Conservation (phyloP, 2,329 filamentous ascomycete species). For the Cytospora schulzeri region DNA sequence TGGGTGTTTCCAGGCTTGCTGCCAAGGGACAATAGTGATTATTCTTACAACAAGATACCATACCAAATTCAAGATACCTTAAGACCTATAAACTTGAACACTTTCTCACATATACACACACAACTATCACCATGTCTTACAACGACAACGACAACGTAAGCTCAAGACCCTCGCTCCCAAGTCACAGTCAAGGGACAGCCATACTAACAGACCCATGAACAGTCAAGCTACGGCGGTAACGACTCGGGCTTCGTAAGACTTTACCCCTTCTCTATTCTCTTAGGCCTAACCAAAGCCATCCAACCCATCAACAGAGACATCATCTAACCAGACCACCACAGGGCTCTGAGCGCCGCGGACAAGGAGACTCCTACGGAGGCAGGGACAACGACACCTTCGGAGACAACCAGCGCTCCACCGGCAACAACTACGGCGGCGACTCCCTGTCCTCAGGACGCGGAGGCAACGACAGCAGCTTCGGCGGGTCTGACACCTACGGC, state of each 20-base stretch:
- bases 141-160: slow-evolving; percentile 42
- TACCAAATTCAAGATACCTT: not conserved
- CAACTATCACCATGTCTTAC: slow-evolving; percentile 48
- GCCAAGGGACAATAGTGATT: not conserved
- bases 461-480: slow-evolving; percentile 29
- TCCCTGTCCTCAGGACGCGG: slow-evolving; percentile 27
- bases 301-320: not conserved
- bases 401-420: slow-evolving; percentile 31
- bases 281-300: slow-evolving; percentile 9
- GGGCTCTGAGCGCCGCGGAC: slow-evolving; percentile 29
- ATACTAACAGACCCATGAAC: slow-evolving; percentile 31
- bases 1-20: not conserved
- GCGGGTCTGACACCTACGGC: slow-evolving; percentile 19
- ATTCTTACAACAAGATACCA: not conserved
- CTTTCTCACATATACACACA: not conserved
- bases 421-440: slow-evolving; percentile 30
- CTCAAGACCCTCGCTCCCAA: slow-evolving; percentile 31
- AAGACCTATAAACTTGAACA: not conserved
- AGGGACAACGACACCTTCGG: slow-evolving; percentile 34
- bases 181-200: slow-evolving; percentile 10
- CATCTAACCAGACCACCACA: slow-evolving; percentile 18
- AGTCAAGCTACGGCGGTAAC: slow-evolving; percentile 34
- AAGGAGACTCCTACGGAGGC: slow-evolving; percentile 28
- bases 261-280: not conserved
- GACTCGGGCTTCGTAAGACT: slow-evolving; percentile 25